phyloP scores from a whole-genome alignment of 2,329 filamentous ascomycete species.

The Neonectria hederae region DNA sequence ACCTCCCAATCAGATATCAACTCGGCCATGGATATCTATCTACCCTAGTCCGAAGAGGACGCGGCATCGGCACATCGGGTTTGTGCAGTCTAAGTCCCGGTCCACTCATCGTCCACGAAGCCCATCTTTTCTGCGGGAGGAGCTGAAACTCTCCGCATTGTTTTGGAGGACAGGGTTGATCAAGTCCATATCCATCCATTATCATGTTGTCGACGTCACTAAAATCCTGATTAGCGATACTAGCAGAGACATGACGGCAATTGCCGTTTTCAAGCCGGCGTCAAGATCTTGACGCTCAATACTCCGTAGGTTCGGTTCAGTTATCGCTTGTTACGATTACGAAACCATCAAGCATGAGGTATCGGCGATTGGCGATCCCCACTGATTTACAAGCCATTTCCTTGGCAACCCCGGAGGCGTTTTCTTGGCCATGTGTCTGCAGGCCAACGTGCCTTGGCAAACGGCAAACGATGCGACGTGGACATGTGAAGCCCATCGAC shows the following conservation, averaged over 20 bases:
- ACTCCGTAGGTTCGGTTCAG: too few species aligned
- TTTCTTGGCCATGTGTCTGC: constrained; percentile 3
- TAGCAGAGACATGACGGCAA: constrained; percentile 2
- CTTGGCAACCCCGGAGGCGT: constrained; percentile 14
- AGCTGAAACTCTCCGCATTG: constrained; percentile 15
- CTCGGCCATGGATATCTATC: background rate
- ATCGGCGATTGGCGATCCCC: background rate
- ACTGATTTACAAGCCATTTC: background rate
- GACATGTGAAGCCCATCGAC: background rate
- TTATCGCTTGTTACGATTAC: background rate
- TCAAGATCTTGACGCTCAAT: too few species aligned
- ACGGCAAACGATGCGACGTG: constrained; percentile 4
- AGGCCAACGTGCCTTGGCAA: constrained; percentile 1
- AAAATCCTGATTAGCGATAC: background rate
- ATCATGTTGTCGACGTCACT: constrained; percentile 9
- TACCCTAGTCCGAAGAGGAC: background rate
- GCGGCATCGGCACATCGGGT: background rate
- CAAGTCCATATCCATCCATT: background rate
- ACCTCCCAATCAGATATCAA: background rate
- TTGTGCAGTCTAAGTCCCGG: constrained; percentile 7
- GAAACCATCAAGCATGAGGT: background rate
- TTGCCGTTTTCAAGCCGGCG: background rate
- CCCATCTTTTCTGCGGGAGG: background rate
- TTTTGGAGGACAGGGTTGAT: constrained; percentile 6
- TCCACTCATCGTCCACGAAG: background rate